Evolutionary conservation across 257 asterid genomes (phyloP), one percentile per base, ranked within the genome.

Genomic region (Plantago elongata): DNA sequence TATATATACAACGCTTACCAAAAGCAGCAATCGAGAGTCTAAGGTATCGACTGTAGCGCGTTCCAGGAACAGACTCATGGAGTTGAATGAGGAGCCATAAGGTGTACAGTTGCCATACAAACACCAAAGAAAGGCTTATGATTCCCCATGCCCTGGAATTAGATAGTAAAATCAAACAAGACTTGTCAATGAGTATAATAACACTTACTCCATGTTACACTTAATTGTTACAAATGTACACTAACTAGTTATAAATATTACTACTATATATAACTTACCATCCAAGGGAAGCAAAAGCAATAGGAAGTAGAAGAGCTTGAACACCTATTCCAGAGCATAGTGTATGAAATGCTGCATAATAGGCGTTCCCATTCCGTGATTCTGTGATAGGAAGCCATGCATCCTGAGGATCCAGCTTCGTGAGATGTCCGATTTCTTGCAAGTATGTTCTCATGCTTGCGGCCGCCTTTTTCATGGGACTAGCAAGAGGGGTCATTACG

Each of bases 331-430:
- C 95, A 6, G 96, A 88, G 74, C 83, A 63, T 45, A 88, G 86
- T 3, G 92, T 80, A 69, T 88, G 96, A 73, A 88, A 88, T 34
- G 96, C 95, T 8, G 95, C 92, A 61, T 88, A 88, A 34, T 80
- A 88, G 0, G 88, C 86, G 45, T 88, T 88, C 30, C 96, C 96
- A n/a, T 82, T 88, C 10, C 93, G 70, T 7, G 96, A 88, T 69
- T 88, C 96, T 0, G 96, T 88, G 43, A 88, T 88, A 9, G 95
- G 96, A 59, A 88, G 93, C 96, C 96, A 88, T 44, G 81, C 75
- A 60, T 88, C 96, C 72, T 83, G 96, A 22, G 82, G 90, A 38
- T 82, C 87, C 18, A 85, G 93, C 78, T 78, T 85, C 11, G 87
- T 85, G 64, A 83, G 78, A 45, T 88, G 86, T 37, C 96, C 89